Conservation (phyloP, 176 grass and related monocot genomes). For the Triticum urartu region DNA sequence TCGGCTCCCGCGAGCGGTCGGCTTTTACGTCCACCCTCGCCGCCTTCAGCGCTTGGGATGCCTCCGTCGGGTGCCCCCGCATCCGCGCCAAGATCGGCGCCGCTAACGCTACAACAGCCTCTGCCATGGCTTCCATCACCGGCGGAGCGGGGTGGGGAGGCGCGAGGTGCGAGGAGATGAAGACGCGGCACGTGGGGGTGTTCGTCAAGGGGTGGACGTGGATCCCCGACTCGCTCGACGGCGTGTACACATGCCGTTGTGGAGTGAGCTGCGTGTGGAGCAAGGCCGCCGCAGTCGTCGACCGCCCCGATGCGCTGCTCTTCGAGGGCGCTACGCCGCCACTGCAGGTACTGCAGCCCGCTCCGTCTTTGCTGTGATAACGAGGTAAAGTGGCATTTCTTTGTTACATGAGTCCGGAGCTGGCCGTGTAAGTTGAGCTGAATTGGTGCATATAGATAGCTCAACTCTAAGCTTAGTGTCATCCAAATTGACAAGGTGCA, state of each 20-base stretch:
- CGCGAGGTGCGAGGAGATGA: conserved; percentile 15
- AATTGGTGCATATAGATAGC: not conserved
- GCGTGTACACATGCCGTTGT: conserved; percentile 77
- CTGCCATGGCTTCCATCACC: not conserved
- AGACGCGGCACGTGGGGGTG: conserved; percentile 52
- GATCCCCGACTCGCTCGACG: conserved; percentile 85
- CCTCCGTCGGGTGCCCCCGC: conserved; percentile 58
- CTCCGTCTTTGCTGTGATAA: not conserved
- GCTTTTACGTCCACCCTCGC: conserved; percentile 56
- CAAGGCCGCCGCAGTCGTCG: conserved; percentile 59
- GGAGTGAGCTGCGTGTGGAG: conserved; percentile 81
- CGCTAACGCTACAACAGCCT: conserved; percentile 27
- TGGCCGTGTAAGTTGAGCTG: not conserved
- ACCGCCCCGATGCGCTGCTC: conserved; percentile 74
- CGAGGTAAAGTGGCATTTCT: not conserved
- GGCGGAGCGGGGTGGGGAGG: conserved; percentile 38
- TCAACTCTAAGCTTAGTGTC: not conserved
- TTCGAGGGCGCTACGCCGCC: conserved; percentile 74
- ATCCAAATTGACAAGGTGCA: not conserved
- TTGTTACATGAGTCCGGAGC: not conserved
- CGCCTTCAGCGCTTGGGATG: conserved; percentile 68
- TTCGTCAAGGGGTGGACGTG: conserved; percentile 90
- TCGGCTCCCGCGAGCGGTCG: conserved; percentile 40
- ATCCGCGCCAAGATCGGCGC: conserved; percentile 51
- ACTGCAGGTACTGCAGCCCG: conserved; percentile 35